These are phyloP conservation scores for Verticillium isaacii DNA, from an alignment of 2,329 filamentous ascomycete species.

Conservation along the genomic window DNA sequence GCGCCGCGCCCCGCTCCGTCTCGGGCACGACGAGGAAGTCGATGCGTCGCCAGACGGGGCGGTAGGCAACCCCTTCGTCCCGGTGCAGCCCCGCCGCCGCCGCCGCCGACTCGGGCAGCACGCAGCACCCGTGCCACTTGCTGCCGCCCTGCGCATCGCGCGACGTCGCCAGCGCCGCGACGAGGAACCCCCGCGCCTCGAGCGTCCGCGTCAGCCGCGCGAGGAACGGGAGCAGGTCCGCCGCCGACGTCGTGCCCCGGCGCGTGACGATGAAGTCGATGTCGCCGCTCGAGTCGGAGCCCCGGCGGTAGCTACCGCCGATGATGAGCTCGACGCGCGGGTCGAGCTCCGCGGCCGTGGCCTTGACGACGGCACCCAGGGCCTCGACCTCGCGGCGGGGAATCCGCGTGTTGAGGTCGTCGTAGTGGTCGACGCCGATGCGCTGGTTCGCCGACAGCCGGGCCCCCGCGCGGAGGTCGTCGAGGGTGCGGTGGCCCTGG, in stretches of 20 bases:
- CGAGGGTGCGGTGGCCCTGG: conserved; percentile 68
- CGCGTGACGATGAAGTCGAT: conserved; percentile 83
- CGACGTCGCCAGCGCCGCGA: conserved; percentile 60
- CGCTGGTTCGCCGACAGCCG: conserved; percentile 64
- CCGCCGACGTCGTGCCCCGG: conserved; percentile 44
- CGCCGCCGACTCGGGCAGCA: conserved; percentile 47
- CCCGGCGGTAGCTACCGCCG: conserved; percentile 81
- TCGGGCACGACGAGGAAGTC: conserved; percentile 82
- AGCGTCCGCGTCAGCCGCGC: conserved; percentile 59
- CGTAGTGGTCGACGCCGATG: conserved; percentile 73
- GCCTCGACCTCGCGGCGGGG: conserved; percentile 69
- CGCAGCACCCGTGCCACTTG: conserved; percentile 87
- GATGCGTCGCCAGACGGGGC: conserved; percentile 68
- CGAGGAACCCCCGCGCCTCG: conserved; percentile 59
- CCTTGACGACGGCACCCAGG: conserved; percentile 61
- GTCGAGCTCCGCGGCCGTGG: conserved; percentile 57
- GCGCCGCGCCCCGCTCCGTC: conserved; percentile 72
- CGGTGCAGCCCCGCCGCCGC: conserved; percentile 15
- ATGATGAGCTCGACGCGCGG: conserved; percentile 63
- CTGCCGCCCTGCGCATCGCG: conserved; percentile 48
- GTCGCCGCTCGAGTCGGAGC: conserved; percentile 69
- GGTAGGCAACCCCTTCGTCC: conserved; percentile 19
- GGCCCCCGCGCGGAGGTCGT: conserved; percentile 61
- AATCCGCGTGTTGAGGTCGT: conserved; percentile 75
- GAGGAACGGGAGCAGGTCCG: conserved; percentile 58